Evolutionary conservation across 441 rosid species (phyloP), one percentile per base, ranked within the genome.

Genomic region (Theobroma grandiflorum): DNA sequence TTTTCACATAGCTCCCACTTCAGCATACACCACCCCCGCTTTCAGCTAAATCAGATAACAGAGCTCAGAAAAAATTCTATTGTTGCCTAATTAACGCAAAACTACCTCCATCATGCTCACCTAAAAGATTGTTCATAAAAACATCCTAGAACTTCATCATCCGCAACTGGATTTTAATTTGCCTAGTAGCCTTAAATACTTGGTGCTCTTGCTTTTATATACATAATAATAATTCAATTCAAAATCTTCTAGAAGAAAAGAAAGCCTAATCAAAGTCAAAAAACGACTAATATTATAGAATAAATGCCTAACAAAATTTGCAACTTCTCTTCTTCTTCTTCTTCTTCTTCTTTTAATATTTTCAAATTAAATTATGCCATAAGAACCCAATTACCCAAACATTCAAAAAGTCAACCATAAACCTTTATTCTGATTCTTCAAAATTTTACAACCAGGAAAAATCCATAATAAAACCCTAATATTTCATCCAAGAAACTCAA

Each of bases 361-460:
- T 58, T 11, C 67, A 43, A 43, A 62, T 26, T 18, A 49, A 37
- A 40, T 52, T 33, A 43, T 40, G 12, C 7, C 59, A 10, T 53
- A 73, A 53, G 49, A 81, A 72, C 33, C 66, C 52, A 68, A 69
- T 40, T n/a, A 35, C 74, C 31, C 35, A 72, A 26, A 15, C n/a
- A 57, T 78, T 58, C 45, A 37, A 11, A 61, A 78, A 79, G 57
- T 78, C 81, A 73, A 72, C 38, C 64, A 62, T 68, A 45, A 72
- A 71, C 71, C 50, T 75, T 79, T 55, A 58, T 45, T 74, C 37
- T 42, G 59, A 65, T 57, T 65, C 77, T 43, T 45, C 45, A 78
- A 52, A 3, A 55, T 74, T 72, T 47, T 18, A 58, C 70, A 12
- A 26, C 38, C 62, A 80, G 14, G 50, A 69, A 52, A 65, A 14